phyloP scores from a whole-genome alignment of 2,329 filamentous ascomycete genomes.

The Zalaria sp. region DNA sequence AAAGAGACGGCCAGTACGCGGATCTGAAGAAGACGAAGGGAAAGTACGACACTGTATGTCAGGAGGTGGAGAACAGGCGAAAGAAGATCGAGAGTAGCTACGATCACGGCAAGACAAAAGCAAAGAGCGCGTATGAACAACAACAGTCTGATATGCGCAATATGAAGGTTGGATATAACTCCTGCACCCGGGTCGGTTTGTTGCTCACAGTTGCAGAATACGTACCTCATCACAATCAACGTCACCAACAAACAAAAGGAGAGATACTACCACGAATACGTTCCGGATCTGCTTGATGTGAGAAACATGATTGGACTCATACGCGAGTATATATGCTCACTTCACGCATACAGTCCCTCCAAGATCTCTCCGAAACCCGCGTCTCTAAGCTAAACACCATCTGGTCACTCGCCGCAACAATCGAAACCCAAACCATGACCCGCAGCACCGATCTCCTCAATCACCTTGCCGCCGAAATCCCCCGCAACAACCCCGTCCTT shows the following conservation, averaged over 20 bases:
- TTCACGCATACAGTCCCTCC: conserved; percentile 42
- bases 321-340: neutral
- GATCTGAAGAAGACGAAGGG: conserved; percentile 83
- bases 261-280: conserved; percentile 91
- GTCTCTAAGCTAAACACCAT: conserved; percentile 71
- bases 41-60: conserved; percentile 85
- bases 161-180: conserved; percentile 43
- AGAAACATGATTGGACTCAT: conserved; percentile 10
- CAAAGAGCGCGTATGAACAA: conserved; percentile 80
- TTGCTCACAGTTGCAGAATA: conserved; percentile 43
- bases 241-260: conserved; percentile 97
- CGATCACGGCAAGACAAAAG: conserved; percentile 73
- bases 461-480: conserved; percentile 65
- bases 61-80: conserved; percentile 84
- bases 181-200: neutral
- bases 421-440: conserved; percentile 68
- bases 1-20: conserved; percentile 69
- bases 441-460: conserved; percentile 60
- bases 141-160: conserved; percentile 95
- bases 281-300: conserved; percentile 86
- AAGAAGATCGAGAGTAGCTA: conserved; percentile 94
- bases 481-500: conserved; percentile 72
- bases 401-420: conserved; percentile 65
- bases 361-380: conserved; percentile 84
- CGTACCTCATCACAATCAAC: conserved; percentile 91